Conservation (phyloP, 345 rosid genomes). For the Mallotus nudiflorus region DNA sequence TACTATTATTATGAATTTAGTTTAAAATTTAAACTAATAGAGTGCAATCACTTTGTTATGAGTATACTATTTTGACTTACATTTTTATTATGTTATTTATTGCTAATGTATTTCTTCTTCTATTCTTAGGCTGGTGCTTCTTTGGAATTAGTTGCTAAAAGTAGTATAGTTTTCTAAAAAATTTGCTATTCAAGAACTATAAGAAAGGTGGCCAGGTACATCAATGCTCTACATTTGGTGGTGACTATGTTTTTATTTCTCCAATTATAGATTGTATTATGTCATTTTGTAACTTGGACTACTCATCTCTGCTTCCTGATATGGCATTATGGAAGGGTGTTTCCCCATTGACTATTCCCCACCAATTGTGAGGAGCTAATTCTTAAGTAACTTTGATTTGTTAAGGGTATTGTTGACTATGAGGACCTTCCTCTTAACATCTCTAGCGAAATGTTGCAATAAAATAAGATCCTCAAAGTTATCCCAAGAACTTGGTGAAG, state of each 20-base stretch:
- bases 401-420: slow-evolving; percentile 87
- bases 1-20: too few relatives aligned
- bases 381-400: slow-evolving; percentile 78
- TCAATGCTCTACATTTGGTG: slow-evolving; percentile 48
- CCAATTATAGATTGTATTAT: slow-evolving; percentile 28
- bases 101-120: slow-evolving; percentile 4
- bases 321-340: slow-evolving; percentile 49
- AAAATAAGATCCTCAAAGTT: slow-evolving; percentile 90
- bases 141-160: slow-evolving; percentile 95
- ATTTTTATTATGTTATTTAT: neutral
- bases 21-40: too few relatives aligned
- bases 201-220: slow-evolving; percentile 65
- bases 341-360: slow-evolving; percentile 38
- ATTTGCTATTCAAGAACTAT: slow-evolving; percentile 67
- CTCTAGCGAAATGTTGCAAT: slow-evolving; percentile 77
- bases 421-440: slow-evolving; percentile 93
- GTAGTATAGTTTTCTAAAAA: slow-evolving; percentile 76
- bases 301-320: slow-evolving; percentile 45
- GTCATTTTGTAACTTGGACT: slow-evolving; percentile 40
- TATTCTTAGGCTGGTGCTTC: slow-evolving; percentile 90
- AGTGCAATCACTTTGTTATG: too few relatives aligned
- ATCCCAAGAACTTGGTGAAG: slow-evolving; percentile 88
- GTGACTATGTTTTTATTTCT: slow-evolving; percentile 39
- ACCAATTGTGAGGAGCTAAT: slow-evolving; percentile 89
- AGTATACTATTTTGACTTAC: too few relatives aligned